Evolutionary conservation across 768 basidiomycete genomes (phyloP).

Genomic region (Leccinellum rugosiceps): DNA sequence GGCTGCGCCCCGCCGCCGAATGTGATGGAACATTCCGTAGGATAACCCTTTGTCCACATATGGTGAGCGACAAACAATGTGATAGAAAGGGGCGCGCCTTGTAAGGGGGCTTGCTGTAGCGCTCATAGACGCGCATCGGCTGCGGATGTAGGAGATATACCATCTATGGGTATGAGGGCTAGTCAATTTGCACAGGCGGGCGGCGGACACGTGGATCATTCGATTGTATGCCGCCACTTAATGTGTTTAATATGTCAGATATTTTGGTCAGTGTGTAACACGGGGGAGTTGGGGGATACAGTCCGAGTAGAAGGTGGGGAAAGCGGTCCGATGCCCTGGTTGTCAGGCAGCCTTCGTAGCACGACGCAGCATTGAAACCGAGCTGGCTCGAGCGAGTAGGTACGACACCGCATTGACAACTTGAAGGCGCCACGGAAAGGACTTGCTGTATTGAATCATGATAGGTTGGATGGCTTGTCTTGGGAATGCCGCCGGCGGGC

Average conservation of each 20-base stretch:
- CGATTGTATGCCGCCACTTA: background rate
- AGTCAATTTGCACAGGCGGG: background rate
- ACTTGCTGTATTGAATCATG: background rate
- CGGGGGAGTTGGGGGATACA: background rate
- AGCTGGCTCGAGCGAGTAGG: background rate
- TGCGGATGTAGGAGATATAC: slow-evolving; percentile 1
- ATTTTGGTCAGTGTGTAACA: background rate
- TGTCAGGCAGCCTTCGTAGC: background rate
- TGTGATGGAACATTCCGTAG: background rate
- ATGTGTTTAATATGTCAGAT: background rate
- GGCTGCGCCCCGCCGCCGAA: slow-evolving; percentile 6
- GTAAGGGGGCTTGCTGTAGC: slow-evolving; percentile 24
- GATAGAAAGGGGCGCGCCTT: background rate
- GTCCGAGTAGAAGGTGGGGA: too few relatives aligned
- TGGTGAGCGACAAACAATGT: slow-evolving; percentile 1
- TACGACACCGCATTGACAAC: background rate
- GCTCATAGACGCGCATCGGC: background rate
- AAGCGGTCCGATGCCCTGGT: background rate
- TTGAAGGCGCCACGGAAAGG: background rate
- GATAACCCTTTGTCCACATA: background rate
- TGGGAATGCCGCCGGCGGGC: too few relatives aligned
- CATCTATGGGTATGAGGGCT: background rate
- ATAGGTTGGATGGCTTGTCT: background rate
- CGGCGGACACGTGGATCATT: background rate
- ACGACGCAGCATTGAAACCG: background rate